Base-by-base conservation (phyloP, 495 filamentous ascomycete genomes). In the Podospora tetraspora region DNA sequence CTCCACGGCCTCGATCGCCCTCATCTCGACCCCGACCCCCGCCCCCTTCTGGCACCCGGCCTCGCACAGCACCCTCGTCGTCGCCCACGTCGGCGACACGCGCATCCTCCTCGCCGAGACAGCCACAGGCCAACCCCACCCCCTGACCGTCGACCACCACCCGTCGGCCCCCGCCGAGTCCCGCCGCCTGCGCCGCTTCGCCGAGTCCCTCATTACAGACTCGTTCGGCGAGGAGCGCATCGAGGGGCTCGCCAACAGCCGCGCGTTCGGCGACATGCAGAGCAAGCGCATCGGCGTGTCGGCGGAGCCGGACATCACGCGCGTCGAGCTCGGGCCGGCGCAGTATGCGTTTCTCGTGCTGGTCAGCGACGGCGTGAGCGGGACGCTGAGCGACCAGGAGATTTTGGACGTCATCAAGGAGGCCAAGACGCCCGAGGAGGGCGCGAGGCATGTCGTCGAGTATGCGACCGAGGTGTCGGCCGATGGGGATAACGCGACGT, bases 181-280 rank as follows among this genome's bases (percentile, higher is more conserved):
- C 13, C 88, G 85, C 63, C 87, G 95, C 24, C 85, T 99, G 34
- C 89, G 93, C 6, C 90, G 94, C 63, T 97, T 91, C 73, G 92
- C 78, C 66, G 75, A 73, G 56, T 91, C 90, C 0, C 94, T 99
- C 71, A 88, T 96, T 24, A 96, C 94, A 0, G 95, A 99, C 76
- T 95, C 92, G 19, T 98, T 98, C 74, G 95, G 95, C 73, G 96
- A 99, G 78, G 96, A 98, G 77, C 92, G 95, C 69, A 93, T 99
- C 81, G 88, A 88, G 63, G 93, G 94, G 0, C 86, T 99, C 1
- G 95, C 95, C 72, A 99, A 99, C 79, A 94, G 91, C 10, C 91
- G 95, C 7, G 84, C 94, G 3, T 97, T 99, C 72, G 95, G 95
- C 32, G 95, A 98, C 79, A 90, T 97, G 72, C 85, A 85, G 63